Evolutionary conservation across 441 rosid species (phyloP), one percentile per base, ranked within the genome.

Genomic region (Pelargonium myrrhifolium): DNA sequence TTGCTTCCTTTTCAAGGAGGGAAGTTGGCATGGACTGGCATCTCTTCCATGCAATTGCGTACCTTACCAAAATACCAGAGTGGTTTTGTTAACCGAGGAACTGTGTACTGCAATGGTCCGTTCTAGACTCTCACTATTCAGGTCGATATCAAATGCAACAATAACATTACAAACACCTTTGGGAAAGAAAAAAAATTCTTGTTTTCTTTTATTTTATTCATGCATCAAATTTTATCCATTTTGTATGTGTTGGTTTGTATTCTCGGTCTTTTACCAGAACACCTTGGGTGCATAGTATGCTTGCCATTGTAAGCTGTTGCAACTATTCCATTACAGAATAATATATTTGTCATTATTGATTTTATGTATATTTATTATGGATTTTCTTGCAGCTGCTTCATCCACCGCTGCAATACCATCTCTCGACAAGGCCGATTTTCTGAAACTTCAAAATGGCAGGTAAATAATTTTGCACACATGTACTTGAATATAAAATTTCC

Each of bases 381-480:
- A 14, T 76, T 28, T 22, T 65, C 62, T 83, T 79, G 80, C 89
- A 89, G 97, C 92, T 78, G 79, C 88, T 76, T 64, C 82, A 35
- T 79, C 87, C 68, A 79, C 82, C 73, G 75, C 86, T 64, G 79
- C 89, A 51, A 74, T 75, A 51, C 89, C 89, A 26, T 70, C 82
- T 74, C 79, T 87, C 71, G 87, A 81, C 70, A 87, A 83, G 74
- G 77, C n/a, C 68, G 89, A 87, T 77, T 88, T 94, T 79, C 71
- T 87, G 66, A 94, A 92, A 81, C 98, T 94, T 82, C 97, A 94
- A 77, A 94, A 92, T 85, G 99, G 99, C 79, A 92, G 98, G 99
- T 88, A 74, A 58, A 70, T 43, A 55, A 20, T 43, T 47, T 53
- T n/a, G 69, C 49, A 55, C 10, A 11, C 26, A n/a, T 58, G 47